Percentiles rank a stretch among this genome's conserved stretches.
These are phyloP conservation scores for Clitopilus hobsonii DNA, from an alignment of 768 basidiomycete species.

Conservation along the genomic window DNA sequence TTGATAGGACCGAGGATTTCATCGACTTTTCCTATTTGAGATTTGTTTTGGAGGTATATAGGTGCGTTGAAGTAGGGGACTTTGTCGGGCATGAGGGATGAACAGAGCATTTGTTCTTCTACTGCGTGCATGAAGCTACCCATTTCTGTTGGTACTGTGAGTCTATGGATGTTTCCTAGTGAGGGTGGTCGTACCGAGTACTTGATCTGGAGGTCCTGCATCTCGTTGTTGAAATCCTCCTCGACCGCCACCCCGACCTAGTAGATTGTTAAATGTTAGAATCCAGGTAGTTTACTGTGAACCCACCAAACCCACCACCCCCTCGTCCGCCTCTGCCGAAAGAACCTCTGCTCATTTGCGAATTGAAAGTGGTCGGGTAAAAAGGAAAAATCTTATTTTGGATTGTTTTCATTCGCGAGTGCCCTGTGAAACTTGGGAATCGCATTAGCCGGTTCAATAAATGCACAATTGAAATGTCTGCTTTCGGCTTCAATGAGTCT, in stretches of 20 bases:
- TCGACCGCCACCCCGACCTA: conserved; percentile 60
- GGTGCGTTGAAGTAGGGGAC: conserved; percentile 99
- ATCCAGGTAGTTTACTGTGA: background rate
- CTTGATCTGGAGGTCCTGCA: conserved; percentile 72
- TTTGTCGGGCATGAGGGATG: conserved; percentile 78
- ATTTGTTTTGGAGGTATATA: conserved; percentile 96
- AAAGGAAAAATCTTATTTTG: background rate
- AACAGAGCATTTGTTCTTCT: conserved; percentile 97
- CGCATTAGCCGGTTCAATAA: background rate
- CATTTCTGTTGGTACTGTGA: conserved; percentile 63
- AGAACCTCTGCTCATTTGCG: conserved; percentile 12
- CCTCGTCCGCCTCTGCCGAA: conserved; percentile 48
- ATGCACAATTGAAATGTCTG: conserved; percentile 12
- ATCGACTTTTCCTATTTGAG: conserved; percentile 93
- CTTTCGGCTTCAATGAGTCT: conserved; percentile 19
- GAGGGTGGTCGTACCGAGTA: conserved; percentile 57
- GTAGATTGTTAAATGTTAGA: background rate
- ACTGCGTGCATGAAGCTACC: conserved; percentile 92
- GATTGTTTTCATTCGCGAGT: background rate
- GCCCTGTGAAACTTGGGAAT: conserved; percentile 1
- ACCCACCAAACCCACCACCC: conserved; percentile 29
- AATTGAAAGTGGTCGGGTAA: background rate
- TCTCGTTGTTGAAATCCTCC: conserved; percentile 73
- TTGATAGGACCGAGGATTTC: conserved; percentile 99
- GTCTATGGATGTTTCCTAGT: too few species aligned